Evolutionary conservation across 1,284 basidiomycete species (phyloP), one percentile per base, ranked within the genome.

Genomic region (Ustilago cynodontis): DNA sequence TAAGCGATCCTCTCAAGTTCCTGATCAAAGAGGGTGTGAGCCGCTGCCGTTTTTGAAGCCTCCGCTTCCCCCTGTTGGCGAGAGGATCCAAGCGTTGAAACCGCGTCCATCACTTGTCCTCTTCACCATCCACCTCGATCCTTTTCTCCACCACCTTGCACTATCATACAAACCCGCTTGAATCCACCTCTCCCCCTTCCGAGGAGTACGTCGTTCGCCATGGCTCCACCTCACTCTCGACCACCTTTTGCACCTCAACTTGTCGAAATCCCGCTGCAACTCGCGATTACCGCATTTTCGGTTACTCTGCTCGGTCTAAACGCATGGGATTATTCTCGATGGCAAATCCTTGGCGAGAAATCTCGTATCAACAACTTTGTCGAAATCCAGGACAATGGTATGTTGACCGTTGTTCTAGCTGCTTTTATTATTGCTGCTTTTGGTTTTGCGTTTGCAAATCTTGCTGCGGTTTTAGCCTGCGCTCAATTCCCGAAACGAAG

Each of bases 181-280:
- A 39, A 47, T 47, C 49, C 24, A 50, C 26, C 49, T 13, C 26
- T 8, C 49, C 5, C 8, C 26, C 2, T n/a, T 26, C 14, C 35
- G 14, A 37, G 14, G 35, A 3, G 35, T 37, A n/a, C 22, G 4
- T n/a, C 5, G 24, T 24, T 37, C 9, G 52, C 5, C 14, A 74
- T 75, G 68, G 69, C 77, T 10, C 71, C 72, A 24, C 71, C 63
- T 13, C 64, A 78, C 52, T 75, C 71, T 29, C 62, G 70, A 28
- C 52, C 75, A 14, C 70, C 75, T 26, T 33, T 77, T 14, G 70
- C 69, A 29, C 77, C 79, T 0, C 71, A 77, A 43, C 26, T 81
- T n/a, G 53, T 82, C 45, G 80, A 82, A 47, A 29, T 82, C 16
- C 80, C 80, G 1, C 68, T 81, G 13, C 79, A 74, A 33, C 67